phyloP scores from a whole-genome alignment of 2,329 filamentous ascomycete species.

The Aspergillus calidoustus region DNA sequence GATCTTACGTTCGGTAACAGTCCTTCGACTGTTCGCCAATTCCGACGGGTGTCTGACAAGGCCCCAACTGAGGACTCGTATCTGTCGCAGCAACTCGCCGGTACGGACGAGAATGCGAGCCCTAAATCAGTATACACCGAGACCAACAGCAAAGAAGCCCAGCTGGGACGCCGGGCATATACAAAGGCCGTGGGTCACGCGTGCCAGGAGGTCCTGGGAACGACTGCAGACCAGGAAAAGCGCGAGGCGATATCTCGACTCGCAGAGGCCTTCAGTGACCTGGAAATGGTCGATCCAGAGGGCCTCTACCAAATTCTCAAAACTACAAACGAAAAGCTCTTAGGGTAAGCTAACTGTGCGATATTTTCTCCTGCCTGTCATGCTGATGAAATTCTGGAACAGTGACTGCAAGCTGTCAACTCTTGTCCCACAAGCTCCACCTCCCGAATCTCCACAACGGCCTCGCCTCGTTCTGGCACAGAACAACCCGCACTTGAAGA shows the following conservation, averaged over 20 bases:
- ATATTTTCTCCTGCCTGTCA: background rate
- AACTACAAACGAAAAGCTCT: conserved; percentile 73
- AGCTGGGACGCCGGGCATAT: conserved; percentile 81
- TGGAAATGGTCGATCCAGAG: conserved; percentile 88
- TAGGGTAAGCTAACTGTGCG: conserved; percentile 41
- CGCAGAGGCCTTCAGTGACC: conserved; percentile 80
- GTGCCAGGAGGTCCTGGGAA: conserved; percentile 84
- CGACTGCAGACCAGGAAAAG: conserved; percentile 71
- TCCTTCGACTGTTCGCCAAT: conserved; percentile 87
- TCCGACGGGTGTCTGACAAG: conserved; percentile 82
- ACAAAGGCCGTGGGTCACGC: conserved; percentile 79
- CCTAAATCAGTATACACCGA: conserved; percentile 42
- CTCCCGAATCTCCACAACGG: conserved; percentile 50
- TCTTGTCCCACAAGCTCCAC: conserved; percentile 44
- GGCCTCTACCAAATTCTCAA: conserved; percentile 85
- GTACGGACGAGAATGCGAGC: conserved; percentile 46
- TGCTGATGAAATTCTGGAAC: conserved; percentile 22
- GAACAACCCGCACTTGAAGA: conserved; percentile 83
- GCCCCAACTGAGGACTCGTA: conserved; percentile 42
- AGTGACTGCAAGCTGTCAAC: conserved; percentile 46
- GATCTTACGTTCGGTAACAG: conserved; percentile 94
- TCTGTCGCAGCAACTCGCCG: conserved; percentile 31
- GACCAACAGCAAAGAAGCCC: conserved; percentile 72
- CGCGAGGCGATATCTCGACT: conserved; percentile 82
- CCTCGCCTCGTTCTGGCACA: conserved; percentile 76